Base-by-base conservation (phyloP, 495 filamentous ascomycete genomes). In the Talaromyces ruber region DNA sequence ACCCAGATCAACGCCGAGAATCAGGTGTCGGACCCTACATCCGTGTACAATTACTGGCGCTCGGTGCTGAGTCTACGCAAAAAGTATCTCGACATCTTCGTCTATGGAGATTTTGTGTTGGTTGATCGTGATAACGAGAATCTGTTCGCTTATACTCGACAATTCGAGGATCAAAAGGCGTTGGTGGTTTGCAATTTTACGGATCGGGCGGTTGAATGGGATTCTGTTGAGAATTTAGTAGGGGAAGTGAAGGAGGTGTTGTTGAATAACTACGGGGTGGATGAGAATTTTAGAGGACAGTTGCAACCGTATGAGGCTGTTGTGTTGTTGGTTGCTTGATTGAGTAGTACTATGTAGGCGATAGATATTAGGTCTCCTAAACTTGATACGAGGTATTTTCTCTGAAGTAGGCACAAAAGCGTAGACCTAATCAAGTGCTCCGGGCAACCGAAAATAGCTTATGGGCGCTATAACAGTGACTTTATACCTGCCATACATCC, bases 31-130 rank as follows among this genome's bases (percentile, higher is more conserved):
- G 75, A 82, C 45, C 68, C 68, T 1, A 64, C 77, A 21, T 82
- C 79, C 4, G 71, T 79, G 8, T 80, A 84, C 60, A 62, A 74
- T 59, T 86, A 78, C 68, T 87, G 82, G 80, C 72, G 73, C 8
- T 68, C 70, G 3, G 72, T 86, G 60, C 72, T 87, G 3, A 65
- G 67, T n/a, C 62, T 86, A 34, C 76, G 85, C 54, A 83, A 85
- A 69, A 64, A 79, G 57, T 76, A 84, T 61, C 72, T 76, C 1
- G 81, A 84, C 43, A 65, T 83, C 12, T 86, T 88, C 54, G 80
- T 88, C 1, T 85, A 88, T 66, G 87, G 87, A 0, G 67, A 77
- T 57, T 90, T 84, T 64, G 70, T 75, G 58, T 67, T 83, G 47
- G 64, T 86, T 2, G 77, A 80, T 61, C 61, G 67, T 0, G 71